Conservation (phyloP, 495 filamentous ascomycete species). For the Ramalina peruviana region DNA sequence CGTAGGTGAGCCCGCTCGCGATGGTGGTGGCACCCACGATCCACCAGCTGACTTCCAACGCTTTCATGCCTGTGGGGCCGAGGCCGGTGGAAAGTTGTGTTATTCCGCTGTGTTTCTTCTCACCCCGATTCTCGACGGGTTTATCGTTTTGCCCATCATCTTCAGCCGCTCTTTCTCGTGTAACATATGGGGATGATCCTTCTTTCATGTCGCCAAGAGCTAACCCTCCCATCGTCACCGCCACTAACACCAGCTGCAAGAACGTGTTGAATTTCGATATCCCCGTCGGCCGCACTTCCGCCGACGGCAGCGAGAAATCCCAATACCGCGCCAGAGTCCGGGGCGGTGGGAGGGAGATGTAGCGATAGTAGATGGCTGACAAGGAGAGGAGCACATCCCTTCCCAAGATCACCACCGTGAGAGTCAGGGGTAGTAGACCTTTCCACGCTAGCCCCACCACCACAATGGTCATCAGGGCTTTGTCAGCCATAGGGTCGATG, state of each 20-base stretch:
- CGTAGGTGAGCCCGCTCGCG: constrained; percentile 73
- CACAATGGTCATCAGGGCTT: constrained; percentile 83
- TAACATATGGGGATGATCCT: too few species aligned
- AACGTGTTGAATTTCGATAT: constrained; percentile 88
- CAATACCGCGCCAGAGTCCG: constrained; percentile 92
- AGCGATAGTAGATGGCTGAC: constrained; percentile 86
- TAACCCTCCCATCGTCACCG: constrained; percentile 55
- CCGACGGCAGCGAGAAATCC: constrained; percentile 88
- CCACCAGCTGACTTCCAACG: constrained; percentile 33
- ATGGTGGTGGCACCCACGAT: constrained; percentile 68
- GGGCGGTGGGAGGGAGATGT: constrained; percentile 80
- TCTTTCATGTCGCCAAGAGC: constrained; percentile 32
- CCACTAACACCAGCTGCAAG: constrained; percentile 66
- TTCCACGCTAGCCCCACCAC: constrained; percentile 72
- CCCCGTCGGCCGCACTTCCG: constrained; percentile 80
- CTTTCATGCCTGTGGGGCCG: constrained; percentile 1
- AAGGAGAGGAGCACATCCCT: constrained; percentile 78
- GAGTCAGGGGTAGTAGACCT: constrained; percentile 50
- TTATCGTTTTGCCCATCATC: too few species aligned
- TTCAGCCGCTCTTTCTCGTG: too few species aligned
- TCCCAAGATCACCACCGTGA: constrained; percentile 78
- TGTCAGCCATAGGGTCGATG: constrained; percentile 94
- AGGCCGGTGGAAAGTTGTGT: neutral
- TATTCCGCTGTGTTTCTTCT: constrained; percentile 6
- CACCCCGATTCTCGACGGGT: neutral